Conservation (phyloP, 1,284 basidiomycete species). For the Sutorius eximius region DNA sequence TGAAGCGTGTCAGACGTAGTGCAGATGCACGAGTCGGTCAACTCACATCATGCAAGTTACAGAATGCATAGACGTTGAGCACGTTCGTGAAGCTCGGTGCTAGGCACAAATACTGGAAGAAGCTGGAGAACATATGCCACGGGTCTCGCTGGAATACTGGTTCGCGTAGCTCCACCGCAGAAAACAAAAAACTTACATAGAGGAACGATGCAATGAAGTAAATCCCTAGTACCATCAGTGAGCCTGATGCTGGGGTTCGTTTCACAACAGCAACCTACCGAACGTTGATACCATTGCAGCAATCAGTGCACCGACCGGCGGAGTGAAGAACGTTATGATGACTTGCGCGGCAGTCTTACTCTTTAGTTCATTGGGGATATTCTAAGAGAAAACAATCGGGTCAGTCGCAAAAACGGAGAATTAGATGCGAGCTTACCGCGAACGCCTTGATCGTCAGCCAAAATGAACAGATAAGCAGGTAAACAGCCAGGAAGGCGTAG, state of each 20-base stretch:
- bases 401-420: neutral
- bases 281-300: slow-evolving; percentile 89
- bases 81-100: slow-evolving; percentile 94
- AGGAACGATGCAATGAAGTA: slow-evolving; percentile 86
- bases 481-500: slow-evolving; percentile 75
- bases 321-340: slow-evolving; percentile 61
- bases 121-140: slow-evolving; percentile 98
- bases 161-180: neutral
- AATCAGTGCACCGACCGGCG: slow-evolving; percentile 80
- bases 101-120: slow-evolving; percentile 87
- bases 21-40: neutral
- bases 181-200: slow-evolving; percentile 61
- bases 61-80: slow-evolving; percentile 95
- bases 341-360: slow-evolving; percentile 47
- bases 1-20: slow-evolving; percentile 10
- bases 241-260: neutral
- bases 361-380: slow-evolving; percentile 54
- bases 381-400: slow-evolving; percentile 38
- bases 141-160: slow-evolving; percentile 74
- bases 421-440: slow-evolving; percentile 44
- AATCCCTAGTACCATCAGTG: slow-evolving; percentile 50
- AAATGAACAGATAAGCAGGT: slow-evolving; percentile 84
- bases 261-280: slow-evolving; percentile 43
- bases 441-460: slow-evolving; percentile 81
- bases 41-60: slow-evolving; percentile 86